These are phyloP conservation scores for Candida argentea DNA, from an alignment of 805 yeast genomes.

Conservation along the genomic window DNA sequence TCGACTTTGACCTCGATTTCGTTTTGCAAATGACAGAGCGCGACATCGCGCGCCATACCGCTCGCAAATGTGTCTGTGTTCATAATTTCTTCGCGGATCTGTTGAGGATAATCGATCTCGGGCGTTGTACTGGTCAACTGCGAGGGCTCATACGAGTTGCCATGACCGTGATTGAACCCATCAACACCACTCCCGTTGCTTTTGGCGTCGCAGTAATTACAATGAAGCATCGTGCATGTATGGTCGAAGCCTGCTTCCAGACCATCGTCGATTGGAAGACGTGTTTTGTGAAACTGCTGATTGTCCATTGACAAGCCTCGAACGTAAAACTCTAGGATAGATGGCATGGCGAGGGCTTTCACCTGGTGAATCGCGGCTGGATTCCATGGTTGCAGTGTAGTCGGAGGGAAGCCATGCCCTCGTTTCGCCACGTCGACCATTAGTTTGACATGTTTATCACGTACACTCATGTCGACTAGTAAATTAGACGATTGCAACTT, in stretches of 20 bases:
- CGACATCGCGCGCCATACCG: slow-evolving; percentile 25
- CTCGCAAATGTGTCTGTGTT: slow-evolving; percentile 24
- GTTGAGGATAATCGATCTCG: slow-evolving; percentile 11
- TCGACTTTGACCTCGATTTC: slow-evolving; percentile 21
- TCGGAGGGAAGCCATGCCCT: too few relatives aligned
- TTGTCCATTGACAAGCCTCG: slow-evolving; percentile 12
- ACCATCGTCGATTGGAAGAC: slow-evolving; percentile 10
- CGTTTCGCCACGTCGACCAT: too few relatives aligned
- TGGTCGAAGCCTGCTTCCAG: slow-evolving; percentile 20
- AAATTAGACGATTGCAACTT: slow-evolving; percentile 66
- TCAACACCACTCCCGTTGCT: slow-evolving; percentile 13
- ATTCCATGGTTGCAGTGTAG: slow-evolving; percentile 24
- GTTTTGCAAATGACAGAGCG: slow-evolving; percentile 22
- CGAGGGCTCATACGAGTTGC: slow-evolving; percentile 13
- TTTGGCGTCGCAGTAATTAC: slow-evolving; percentile 18
- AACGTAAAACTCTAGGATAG: slow-evolving; percentile 11
- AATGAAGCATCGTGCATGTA: too few relatives aligned
- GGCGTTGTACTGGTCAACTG: not conserved
- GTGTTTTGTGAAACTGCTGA: too few relatives aligned
- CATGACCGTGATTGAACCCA: too few relatives aligned
- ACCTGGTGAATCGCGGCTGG: slow-evolving; percentile 14
- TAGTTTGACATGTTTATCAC: slow-evolving; percentile 30
- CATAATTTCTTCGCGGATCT: slow-evolving; percentile 23
- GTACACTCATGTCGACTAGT: slow-evolving; percentile 50
- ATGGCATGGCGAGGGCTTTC: slow-evolving; percentile 21